A percentile compares a stretch with the other conserved stretches of the same genome.
Evolutionary conservation across 179 eudicot species (phyloP).

Genomic region (Gypsophila paniculata): DNA sequence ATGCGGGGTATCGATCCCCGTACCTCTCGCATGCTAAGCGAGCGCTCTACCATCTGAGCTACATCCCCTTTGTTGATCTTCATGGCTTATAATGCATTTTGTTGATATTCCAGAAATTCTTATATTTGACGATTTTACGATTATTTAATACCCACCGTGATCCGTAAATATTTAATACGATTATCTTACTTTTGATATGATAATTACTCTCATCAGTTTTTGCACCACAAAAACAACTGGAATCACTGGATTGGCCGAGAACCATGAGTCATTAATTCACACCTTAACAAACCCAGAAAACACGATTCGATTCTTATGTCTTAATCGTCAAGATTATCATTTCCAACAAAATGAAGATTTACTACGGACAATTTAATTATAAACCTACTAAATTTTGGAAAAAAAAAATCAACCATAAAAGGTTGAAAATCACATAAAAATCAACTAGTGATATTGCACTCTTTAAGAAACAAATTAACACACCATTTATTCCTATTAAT

Average conservation of each 20-base stretch:
- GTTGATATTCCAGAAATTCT: too few species aligned
- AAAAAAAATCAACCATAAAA: not conserved
- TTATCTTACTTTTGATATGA: too few species aligned
- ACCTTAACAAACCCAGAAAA: too few species aligned
- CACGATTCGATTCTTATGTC: not conserved
- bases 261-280: not conserved
- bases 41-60: conserved; percentile 99
- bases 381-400: not conserved
- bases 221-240: too few species aligned
- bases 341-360: not conserved
- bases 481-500: not conserved
- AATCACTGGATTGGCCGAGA: too few species aligned
- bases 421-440: not conserved
- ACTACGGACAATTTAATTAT: not conserved
- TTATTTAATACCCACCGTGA: too few species aligned
- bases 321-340: not conserved
- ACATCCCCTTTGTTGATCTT: too few species aligned
- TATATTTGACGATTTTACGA: too few species aligned
- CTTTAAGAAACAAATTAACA: not conserved
- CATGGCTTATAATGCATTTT: too few species aligned
- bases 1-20: conserved; percentile 99
- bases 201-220: too few species aligned
- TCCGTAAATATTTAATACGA: too few species aligned
- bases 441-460: not conserved
- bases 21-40: conserved; percentile 99